A percentile compares a stretch with the other conserved stretches of the same genome.
phyloP scores from a whole-genome alignment of 2,329 filamentous ascomycete genomes.

The Xylaria sp. region DNA sequence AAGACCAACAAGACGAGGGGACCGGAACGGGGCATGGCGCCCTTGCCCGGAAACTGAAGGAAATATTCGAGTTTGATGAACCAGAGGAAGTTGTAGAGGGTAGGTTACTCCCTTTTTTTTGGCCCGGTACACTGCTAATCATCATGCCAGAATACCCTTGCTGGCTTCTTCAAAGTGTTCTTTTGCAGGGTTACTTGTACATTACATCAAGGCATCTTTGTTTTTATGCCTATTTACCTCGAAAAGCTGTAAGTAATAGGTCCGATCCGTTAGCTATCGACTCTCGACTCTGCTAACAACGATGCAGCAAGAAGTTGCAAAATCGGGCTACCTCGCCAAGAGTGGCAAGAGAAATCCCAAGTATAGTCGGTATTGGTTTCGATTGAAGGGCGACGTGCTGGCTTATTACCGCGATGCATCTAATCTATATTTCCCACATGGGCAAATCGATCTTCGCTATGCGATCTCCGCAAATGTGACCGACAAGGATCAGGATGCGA shows the following conservation, averaged over 20 bases:
- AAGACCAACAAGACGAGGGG: constrained; percentile 45
- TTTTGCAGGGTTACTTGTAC: constrained; percentile 95
- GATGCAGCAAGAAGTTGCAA: constrained; percentile 70
- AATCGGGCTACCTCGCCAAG: constrained; percentile 88
- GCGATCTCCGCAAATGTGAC: constrained; percentile 83
- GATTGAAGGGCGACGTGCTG: constrained; percentile 87
- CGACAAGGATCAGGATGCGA: constrained; percentile 77
- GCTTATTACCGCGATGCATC: constrained; percentile 86
- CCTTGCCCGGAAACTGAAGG: constrained; percentile 74
- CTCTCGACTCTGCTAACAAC: constrained; percentile 24
- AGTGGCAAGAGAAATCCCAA: constrained; percentile 86
- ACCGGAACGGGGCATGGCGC: constrained; percentile 55
- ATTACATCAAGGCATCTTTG: constrained; percentile 92
- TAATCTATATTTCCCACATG: constrained; percentile 88
- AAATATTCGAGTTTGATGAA: constrained; percentile 83
- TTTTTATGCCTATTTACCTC: constrained; percentile 96
- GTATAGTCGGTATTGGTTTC: constrained; percentile 92
- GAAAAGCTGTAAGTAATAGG: constrained; percentile 72
- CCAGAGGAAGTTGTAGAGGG: constrained; percentile 84
- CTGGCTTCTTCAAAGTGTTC: constrained; percentile 88
- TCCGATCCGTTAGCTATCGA: too few relatives aligned
- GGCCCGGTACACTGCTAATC: background rate
- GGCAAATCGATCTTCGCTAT: constrained; percentile 90
- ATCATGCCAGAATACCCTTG: constrained; percentile 78
- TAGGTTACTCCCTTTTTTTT: constrained; percentile 44